Evolutionary conservation across 2,329 filamentous ascomycete species (phyloP).

Genomic region (Colletotrichum musicola): DNA sequence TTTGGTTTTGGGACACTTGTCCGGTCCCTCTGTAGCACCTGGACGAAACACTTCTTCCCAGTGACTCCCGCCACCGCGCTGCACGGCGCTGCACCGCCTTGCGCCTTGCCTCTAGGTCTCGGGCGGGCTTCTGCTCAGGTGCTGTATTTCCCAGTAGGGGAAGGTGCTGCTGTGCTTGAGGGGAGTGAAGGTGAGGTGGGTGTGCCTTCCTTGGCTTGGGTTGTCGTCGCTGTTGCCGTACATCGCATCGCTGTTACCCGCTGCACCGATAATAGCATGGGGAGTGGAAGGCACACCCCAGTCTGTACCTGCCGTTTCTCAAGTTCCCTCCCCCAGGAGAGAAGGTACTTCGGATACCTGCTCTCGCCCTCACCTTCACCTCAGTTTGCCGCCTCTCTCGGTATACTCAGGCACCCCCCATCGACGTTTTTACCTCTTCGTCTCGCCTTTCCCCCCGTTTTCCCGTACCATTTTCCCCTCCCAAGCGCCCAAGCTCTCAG

Average conservation of each 20-base stretch:
- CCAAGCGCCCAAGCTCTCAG: slow-evolving; percentile 1
- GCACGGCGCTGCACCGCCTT: no score
- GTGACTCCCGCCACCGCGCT: no score
- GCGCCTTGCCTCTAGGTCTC: no score
- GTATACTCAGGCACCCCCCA: slow-evolving; percentile 14
- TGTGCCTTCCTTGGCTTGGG: no score
- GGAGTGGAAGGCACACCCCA: not conserved
- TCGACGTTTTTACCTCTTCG: slow-evolving; percentile 4
- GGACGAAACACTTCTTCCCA: not conserved
- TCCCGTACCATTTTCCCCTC: not conserved
- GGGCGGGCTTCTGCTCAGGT: no score
- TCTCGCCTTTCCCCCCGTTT: slow-evolving; percentile 4
- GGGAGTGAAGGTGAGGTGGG: no score
- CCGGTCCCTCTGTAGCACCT: slow-evolving; percentile 1
- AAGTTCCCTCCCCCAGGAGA: no score
- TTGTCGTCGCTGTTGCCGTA: not conserved
- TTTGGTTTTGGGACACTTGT: not conserved
- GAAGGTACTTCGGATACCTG: not conserved
- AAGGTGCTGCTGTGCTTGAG: no score
- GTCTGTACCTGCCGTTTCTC: not conserved
- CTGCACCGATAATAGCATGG: not conserved
- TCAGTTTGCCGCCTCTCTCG: slow-evolving; percentile 18
- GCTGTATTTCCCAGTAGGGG: no score
- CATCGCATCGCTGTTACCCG: not conserved
- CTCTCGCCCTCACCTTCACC: no score